phyloP scores from a whole-genome alignment of 2,329 filamentous ascomycete species.

The Dactylellina leptospora region DNA sequence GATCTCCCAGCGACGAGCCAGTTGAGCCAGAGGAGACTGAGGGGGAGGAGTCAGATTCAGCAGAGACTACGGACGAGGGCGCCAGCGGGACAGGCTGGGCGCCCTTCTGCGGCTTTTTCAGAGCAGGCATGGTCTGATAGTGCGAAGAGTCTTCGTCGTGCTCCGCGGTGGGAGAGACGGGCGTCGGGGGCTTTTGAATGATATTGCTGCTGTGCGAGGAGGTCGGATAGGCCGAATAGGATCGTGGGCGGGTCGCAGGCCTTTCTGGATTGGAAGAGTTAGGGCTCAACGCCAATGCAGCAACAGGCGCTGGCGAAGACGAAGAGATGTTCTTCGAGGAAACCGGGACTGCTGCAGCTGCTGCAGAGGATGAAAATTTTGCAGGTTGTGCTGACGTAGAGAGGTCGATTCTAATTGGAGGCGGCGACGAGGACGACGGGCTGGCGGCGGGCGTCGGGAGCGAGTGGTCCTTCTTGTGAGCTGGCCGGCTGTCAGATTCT shows the following conservation, averaged over 20 bases:
- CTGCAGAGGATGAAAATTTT: slow-evolving; percentile 46
- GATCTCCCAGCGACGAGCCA: slow-evolving; percentile 35
- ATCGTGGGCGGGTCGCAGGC: slow-evolving; percentile 28
- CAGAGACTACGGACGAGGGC: slow-evolving; percentile 49
- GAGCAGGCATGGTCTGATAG: slow-evolving; percentile 41
- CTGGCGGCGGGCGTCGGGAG: slow-evolving; percentile 49
- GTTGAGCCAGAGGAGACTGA: slow-evolving; percentile 48
- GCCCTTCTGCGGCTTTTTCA: slow-evolving; percentile 51
- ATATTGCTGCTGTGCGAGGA: slow-evolving; percentile 5
- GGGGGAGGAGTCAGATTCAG: slow-evolving; percentile 45
- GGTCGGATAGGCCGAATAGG: slow-evolving; percentile 41
- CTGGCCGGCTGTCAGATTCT: slow-evolving; percentile 17
- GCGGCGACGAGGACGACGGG: slow-evolving; percentile 31
- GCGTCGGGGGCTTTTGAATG: slow-evolving; percentile 44
- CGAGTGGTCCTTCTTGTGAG: slow-evolving; percentile 44
- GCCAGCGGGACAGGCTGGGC: slow-evolving; percentile 45
- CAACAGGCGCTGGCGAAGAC: slow-evolving; percentile 21
- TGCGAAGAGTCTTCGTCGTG: slow-evolving; percentile 6
- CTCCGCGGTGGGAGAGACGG: slow-evolving; percentile 45
- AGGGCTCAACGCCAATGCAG: slow-evolving; percentile 28
- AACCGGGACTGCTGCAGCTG: slow-evolving; percentile 17
- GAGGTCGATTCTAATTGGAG: slow-evolving; percentile 14
- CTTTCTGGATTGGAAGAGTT: slow-evolving; percentile 7
- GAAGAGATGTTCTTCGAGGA: slow-evolving; percentile 47
- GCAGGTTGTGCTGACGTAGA: slow-evolving; percentile 1